Evolutionary conservation across 306 rosid species (phyloP).

Genomic region (Inga leiocalycina): DNA sequence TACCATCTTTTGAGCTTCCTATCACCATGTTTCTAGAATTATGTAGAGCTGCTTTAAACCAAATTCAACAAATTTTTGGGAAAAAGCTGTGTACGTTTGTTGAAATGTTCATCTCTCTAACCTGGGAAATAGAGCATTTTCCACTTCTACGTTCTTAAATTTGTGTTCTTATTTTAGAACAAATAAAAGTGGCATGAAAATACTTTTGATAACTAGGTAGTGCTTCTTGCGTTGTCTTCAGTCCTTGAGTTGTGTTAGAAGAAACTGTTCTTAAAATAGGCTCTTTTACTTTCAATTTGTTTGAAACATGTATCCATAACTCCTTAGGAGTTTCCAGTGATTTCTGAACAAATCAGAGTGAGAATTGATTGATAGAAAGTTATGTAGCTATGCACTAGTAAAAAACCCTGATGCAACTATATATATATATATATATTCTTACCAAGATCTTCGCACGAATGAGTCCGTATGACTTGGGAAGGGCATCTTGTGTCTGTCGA

Average conservation of each 20-base stretch:
- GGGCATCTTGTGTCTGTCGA: constrained; percentile 89
- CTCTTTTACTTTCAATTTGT: constrained; percentile 14
- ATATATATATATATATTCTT: not conserved
- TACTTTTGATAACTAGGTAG: constrained; percentile 9
- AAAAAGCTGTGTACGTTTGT: not conserved
- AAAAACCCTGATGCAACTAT: not conserved
- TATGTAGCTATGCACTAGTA: constrained; percentile 8
- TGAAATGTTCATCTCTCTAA: not conserved
- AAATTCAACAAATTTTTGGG: not conserved
- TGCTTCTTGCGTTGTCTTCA: not conserved
- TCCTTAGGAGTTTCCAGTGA: constrained; percentile 14
- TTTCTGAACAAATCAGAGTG: constrained; percentile 34
- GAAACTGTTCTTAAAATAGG: constrained; percentile 15
- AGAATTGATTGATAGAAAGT: constrained; percentile 7
- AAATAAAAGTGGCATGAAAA: not conserved
- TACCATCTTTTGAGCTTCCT: too few relatives aligned
- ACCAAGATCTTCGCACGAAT: constrained; percentile 76
- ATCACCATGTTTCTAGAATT: constrained; percentile 1
- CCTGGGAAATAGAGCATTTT: not conserved
- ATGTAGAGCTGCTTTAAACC: not conserved
- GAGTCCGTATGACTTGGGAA: constrained; percentile 86
- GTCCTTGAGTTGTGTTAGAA: not conserved
- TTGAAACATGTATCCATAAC: constrained; percentile 1
- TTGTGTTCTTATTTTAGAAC: not conserved
- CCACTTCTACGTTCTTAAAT: not conserved